phyloP scores from a whole-genome alignment of 306 rosid species.

The Ochetophila trinervis region DNA sequence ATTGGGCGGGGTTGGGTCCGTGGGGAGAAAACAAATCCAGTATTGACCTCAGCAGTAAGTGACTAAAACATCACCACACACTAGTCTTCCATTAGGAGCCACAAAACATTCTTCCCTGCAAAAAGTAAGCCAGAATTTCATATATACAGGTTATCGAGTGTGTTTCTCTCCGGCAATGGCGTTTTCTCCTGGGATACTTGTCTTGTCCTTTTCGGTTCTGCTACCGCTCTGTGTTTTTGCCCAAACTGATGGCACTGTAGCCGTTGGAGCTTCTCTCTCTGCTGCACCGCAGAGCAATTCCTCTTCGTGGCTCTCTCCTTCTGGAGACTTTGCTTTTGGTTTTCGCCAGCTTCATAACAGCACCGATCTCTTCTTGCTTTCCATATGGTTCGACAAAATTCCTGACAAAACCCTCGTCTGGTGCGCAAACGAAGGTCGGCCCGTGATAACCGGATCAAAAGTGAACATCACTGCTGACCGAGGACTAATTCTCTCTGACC shows the following conservation, averaged over 20 bases:
- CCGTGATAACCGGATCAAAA: conserved; percentile 32
- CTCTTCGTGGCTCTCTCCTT: conserved; percentile 37
- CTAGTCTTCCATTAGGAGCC: no score
- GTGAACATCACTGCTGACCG: neutral
- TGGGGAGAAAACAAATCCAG: no score
- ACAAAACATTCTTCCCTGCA: no score
- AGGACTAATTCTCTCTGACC: conserved; percentile 11
- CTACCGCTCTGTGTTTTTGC: conserved; percentile 27
- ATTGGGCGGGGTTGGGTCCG: no score
- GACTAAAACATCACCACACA: no score
- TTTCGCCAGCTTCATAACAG: conserved; percentile 28
- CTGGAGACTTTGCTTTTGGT: conserved; percentile 53
- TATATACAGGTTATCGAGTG: no score
- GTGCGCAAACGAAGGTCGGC: conserved; percentile 25
- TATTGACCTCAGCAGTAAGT: no score
- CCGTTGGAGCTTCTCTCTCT: conserved; percentile 24
- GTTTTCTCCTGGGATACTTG: no score
- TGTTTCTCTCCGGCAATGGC: no score
- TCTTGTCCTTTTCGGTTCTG: conserved; percentile 1
- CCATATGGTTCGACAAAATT: conserved; percentile 51
- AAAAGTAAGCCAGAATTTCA: no score
- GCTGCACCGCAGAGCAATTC: conserved; percentile 28
- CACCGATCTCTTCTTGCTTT: conserved; percentile 33
- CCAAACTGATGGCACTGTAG: conserved; percentile 25
- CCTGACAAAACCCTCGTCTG: conserved; percentile 46